A percentile compares a stretch with the other conserved stretches of the same genome.
phyloP scores from a whole-genome alignment of 176 grass and related monocot species.

The Puccinellia tenuiflora region DNA sequence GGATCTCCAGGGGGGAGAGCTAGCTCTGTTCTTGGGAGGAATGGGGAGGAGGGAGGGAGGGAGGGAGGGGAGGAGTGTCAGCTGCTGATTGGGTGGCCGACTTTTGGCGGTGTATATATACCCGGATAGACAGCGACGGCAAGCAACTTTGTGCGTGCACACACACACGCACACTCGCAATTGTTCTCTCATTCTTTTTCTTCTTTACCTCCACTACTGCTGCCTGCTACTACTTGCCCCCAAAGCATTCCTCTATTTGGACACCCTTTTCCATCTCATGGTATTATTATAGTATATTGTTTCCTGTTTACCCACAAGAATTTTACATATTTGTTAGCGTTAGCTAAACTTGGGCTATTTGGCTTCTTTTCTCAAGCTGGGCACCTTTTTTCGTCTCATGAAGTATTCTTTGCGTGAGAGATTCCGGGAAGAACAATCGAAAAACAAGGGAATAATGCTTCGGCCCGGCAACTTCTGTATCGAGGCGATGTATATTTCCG shows the following conservation, averaged over 20 bases:
- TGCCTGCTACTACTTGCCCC: neutral
- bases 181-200: slow-evolving; percentile 23
- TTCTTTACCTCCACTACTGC: slow-evolving; percentile 32
- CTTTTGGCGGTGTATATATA: slow-evolving; percentile 39
- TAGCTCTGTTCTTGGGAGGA: slow-evolving; percentile 19
- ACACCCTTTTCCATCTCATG: neutral
- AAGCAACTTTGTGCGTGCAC: slow-evolving; percentile 30
- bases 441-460: no score
- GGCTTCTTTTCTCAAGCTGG: neutral
- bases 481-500: neutral
- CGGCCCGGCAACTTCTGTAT: neutral
- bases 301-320: neutral
- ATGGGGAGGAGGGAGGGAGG: neutral
- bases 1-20: slow-evolving; percentile 26
- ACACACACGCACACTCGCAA: slow-evolving; percentile 20
- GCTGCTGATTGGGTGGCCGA: slow-evolving; percentile 45
- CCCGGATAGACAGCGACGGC: neutral
- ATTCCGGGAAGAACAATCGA: no score
- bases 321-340: neutral
- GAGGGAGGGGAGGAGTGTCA: slow-evolving; percentile 28
- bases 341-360: neutral
- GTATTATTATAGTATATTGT: neutral
- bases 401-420: neutral
- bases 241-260: neutral
- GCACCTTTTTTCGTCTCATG: neutral